Percentiles rank a stretch among this genome's conserved stretches.
These are phyloP conservation scores for Calocybe indica DNA, from an alignment of 768 basidiomycete species.

Conservation along the genomic window DNA sequence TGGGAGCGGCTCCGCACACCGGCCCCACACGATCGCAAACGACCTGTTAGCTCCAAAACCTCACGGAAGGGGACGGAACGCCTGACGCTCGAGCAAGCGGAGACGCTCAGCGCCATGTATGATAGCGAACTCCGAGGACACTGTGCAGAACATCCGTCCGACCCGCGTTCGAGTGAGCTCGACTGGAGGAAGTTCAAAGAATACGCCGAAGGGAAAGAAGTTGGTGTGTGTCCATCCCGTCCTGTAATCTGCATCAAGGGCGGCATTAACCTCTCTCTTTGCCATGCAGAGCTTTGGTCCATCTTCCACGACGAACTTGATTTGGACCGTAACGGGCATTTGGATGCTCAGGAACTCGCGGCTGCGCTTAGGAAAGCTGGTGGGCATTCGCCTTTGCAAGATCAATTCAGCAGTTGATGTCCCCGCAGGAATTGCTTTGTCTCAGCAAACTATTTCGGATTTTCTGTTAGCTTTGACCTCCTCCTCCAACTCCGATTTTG, in stretches of 20 bases:
- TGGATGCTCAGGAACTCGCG: slow-evolving; percentile 50
- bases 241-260: slow-evolving; percentile 1
- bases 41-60: slow-evolving; percentile 2
- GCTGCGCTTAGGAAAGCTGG: slow-evolving; percentile 62
- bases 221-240: slow-evolving; percentile 42
- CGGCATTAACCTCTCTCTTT: background rate
- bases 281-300: slow-evolving; percentile 71
- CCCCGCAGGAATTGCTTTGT: slow-evolving; percentile 61
- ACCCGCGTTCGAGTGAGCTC: slow-evolving; percentile 39
- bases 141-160: slow-evolving; percentile 40
- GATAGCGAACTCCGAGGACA: slow-evolving; percentile 65
- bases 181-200: slow-evolving; percentile 68
- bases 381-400: slow-evolving; percentile 25
- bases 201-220: slow-evolving; percentile 79
- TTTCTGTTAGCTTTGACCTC: slow-evolving; percentile 76
- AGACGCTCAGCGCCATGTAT: slow-evolving; percentile 63
- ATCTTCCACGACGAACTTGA: slow-evolving; percentile 91
- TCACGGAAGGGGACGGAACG: slow-evolving; percentile 9
- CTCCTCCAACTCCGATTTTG: slow-evolving; percentile 58
- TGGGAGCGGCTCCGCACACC: slow-evolving; percentile 53
- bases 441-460: slow-evolving; percentile 65
- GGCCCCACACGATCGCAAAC: slow-evolving; percentile 7
- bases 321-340: slow-evolving; percentile 78
- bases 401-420: too few species aligned
- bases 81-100: slow-evolving; percentile 59